Conservation (phyloP, 345 rosid species). For the Heritiera fomes region DNA sequence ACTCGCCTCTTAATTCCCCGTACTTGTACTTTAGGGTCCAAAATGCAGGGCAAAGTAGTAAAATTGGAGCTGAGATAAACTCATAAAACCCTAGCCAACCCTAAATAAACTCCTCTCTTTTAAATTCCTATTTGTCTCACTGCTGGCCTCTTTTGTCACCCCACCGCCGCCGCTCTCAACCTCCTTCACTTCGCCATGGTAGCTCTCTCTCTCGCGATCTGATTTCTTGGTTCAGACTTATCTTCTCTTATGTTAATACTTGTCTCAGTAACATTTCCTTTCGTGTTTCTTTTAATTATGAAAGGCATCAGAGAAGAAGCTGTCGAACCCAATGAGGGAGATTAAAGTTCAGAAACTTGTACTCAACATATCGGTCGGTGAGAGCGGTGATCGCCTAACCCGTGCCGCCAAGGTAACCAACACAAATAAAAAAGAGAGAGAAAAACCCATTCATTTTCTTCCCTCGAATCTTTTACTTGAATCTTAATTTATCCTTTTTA, state of each 20-base stretch:
- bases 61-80: not conserved
- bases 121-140: not conserved
- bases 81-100: not conserved
- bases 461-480: not conserved
- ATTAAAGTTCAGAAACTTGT: slow-evolving; percentile 95
- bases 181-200: slow-evolving; percentile 22
- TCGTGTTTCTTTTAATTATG: not conserved
- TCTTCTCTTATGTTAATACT: not conserved
- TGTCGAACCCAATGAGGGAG: slow-evolving; percentile 96
- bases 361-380: slow-evolving; percentile 98
- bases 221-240: not conserved
- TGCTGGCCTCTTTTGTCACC: not conserved
- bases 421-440: not conserved
- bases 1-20: not conserved
- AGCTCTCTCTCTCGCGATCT: not conserved
- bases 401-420: slow-evolving; percentile 80
- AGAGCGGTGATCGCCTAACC: slow-evolving; percentile 96
- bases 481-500: not conserved
- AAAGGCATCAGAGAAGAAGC: slow-evolving; percentile 95
- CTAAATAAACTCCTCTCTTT: not conserved
- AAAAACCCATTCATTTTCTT: not conserved
- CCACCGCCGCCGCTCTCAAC: not conserved
- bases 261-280: not conserved
- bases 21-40: not conserved
- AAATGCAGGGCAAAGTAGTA: not conserved